These are phyloP conservation scores for Escovopsis sp. DNA, from an alignment of 2,329 filamentous ascomycete species.

Conservation along the genomic window DNA sequence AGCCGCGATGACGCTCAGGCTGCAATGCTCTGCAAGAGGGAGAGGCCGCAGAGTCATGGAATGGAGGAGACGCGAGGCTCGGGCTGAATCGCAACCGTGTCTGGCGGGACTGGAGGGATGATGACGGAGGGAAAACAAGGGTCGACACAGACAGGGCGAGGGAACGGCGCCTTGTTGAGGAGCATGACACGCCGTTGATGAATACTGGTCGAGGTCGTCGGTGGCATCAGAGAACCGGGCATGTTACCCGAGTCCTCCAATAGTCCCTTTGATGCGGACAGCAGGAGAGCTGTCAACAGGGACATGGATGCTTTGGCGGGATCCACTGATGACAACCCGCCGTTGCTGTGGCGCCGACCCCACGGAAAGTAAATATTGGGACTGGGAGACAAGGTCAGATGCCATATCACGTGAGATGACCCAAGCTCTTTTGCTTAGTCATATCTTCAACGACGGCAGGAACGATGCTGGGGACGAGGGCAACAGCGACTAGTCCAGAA, in stretches of 20 bases:
- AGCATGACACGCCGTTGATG: slow-evolving; percentile 12
- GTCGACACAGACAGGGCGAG: slow-evolving; percentile 9
- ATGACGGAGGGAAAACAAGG: slow-evolving; percentile 4
- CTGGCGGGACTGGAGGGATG: neutral
- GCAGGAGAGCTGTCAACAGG: slow-evolving; percentile 6
- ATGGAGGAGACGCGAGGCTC: too few species aligned
- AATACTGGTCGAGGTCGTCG: neutral
- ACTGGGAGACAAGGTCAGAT: too few species aligned
- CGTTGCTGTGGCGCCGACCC: slow-evolving; percentile 15
- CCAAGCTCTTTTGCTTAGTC: too few species aligned
- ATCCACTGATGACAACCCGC: slow-evolving; percentile 2
- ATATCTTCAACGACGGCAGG: too few species aligned
- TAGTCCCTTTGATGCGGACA: neutral
- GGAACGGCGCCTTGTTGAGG: slow-evolving; percentile 10
- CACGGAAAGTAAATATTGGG: slow-evolving; percentile 8
- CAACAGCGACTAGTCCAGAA: too few species aligned
- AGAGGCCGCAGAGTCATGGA: too few species aligned
- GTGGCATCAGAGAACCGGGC: slow-evolving; percentile 9
- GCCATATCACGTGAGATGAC: slow-evolving; percentile 3
- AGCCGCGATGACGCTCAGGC: neutral
- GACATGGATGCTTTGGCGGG: slow-evolving; percentile 8
- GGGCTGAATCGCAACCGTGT: neutral
- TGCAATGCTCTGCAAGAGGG: neutral
- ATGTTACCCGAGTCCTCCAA: neutral
- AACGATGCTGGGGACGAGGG: too few species aligned